Percentiles rank a stretch among this genome's conserved stretches.
Evolutionary conservation across 2,329 filamentous ascomycete species (phyloP).

Genomic region (Mycosphaerella arachidis): DNA sequence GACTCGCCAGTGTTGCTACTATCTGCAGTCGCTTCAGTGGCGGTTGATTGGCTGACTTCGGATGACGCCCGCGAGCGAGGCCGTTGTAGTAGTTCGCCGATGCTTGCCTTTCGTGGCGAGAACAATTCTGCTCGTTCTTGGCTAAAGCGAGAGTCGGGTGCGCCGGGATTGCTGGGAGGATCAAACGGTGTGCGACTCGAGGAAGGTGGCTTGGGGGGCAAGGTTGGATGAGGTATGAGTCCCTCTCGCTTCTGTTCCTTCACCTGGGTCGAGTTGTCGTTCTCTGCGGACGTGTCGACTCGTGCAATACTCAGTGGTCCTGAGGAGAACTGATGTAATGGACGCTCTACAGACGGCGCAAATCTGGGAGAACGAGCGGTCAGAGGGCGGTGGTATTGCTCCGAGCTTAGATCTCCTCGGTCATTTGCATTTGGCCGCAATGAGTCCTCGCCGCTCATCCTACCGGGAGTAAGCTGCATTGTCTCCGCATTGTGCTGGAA

Average conservation of each 20-base stretch:
- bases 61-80: conserved; percentile 21
- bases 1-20: conserved; percentile 9
- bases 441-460: not conserved
- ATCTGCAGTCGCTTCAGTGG: conserved; percentile 17
- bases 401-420: conserved; percentile 10
- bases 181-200: conserved; percentile 3
- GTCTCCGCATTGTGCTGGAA: not conserved
- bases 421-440: not conserved
- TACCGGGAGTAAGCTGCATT: not conserved
- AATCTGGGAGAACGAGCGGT: conserved; percentile 6
- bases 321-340: conserved; percentile 15
- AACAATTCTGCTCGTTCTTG: not conserved
- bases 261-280: not conserved
- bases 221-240: not conserved
- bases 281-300: conserved; percentile 8
- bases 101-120: not conserved
- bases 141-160: conserved; percentile 10
- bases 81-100: conserved; percentile 3
- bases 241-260: not conserved
- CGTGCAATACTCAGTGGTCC: conserved; percentile 18
- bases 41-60: conserved; percentile 15
- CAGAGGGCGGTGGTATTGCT: conserved; percentile 12
- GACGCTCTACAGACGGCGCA: conserved; percentile 2
- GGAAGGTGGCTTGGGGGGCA: not conserved
- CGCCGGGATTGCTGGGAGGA: conserved; percentile 16